Conservation (phyloP, 768 basidiomycete species). For the Strobilomyces confusus region DNA sequence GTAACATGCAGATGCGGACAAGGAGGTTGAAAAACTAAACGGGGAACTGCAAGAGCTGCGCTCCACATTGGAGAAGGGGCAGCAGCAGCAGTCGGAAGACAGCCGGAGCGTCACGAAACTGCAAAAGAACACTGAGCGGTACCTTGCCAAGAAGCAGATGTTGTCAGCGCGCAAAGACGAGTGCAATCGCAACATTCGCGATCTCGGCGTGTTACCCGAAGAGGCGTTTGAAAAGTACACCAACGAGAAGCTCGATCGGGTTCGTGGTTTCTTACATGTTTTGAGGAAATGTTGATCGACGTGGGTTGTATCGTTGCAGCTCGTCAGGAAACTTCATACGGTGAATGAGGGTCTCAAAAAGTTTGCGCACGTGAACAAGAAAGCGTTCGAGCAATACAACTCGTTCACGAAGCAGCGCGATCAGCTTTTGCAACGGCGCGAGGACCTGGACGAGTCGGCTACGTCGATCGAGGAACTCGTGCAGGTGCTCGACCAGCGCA, state of each 20-base stretch:
- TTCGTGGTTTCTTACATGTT: slow-evolving; percentile 34
- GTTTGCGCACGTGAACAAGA: slow-evolving; percentile 98
- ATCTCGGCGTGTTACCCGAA: slow-evolving; percentile 93
- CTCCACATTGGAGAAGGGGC: slow-evolving; percentile 63
- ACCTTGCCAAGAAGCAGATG: slow-evolving; percentile 89
- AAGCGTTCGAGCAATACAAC: slow-evolving; percentile 97
- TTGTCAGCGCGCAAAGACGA: slow-evolving; percentile 84
- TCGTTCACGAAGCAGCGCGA: slow-evolving; percentile 98
- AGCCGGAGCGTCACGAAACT: slow-evolving; percentile 81
- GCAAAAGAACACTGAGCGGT: slow-evolving; percentile 94
- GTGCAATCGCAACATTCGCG: slow-evolving; percentile 92
- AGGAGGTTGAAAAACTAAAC: slow-evolving; percentile 60
- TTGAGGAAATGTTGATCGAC: background rate
- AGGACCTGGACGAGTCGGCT: slow-evolving; percentile 89
- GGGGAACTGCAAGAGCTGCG: slow-evolving; percentile 65
- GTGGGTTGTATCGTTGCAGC: slow-evolving; percentile 39
- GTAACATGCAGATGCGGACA: slow-evolving; percentile 56
- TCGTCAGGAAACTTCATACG: slow-evolving; percentile 88
- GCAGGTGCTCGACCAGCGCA: slow-evolving; percentile 89
- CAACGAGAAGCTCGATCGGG: slow-evolving; percentile 81
- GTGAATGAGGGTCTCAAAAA: slow-evolving; percentile 94
- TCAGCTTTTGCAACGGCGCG: slow-evolving; percentile 77
- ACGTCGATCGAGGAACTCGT: slow-evolving; percentile 90
- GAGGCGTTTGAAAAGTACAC: slow-evolving; percentile 97
- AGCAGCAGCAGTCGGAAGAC: slow-evolving; percentile 84